Base-by-base conservation (phyloP, 2,329 filamentous ascomycete species). In the Colletotrichum lindemuthianum region DNA sequence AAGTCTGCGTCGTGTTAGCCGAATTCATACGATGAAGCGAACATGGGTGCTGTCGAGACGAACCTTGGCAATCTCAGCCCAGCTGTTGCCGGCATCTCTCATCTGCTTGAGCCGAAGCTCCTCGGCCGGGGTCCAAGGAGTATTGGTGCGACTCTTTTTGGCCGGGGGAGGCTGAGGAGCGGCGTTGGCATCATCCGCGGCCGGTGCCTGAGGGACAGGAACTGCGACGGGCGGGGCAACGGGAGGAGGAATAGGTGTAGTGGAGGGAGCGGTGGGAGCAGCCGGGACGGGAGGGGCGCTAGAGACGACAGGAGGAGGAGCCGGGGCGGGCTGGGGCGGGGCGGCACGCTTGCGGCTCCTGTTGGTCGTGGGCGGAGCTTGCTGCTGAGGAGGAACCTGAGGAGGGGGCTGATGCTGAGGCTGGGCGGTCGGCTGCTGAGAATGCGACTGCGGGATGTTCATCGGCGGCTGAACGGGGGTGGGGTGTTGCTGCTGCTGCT, bases 61-160 rank as follows among this genome's bases (percentile, higher is more conserved):
- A 72, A 96, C 94, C 89, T 98, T 98, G 71, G 95, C 96, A 74
- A 99, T 99, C 73, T 98, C 96, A 52, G 93, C 96, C 96, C 96
- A 99, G 73, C 92, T 97, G 71, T 92, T 94, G 10, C 95, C 94
- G 1, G 90, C 88, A 77, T 98, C 96, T 72, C 96, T 87, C 93
- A 99, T 96, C 70, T 90, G 88, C 83, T 98, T 98, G 71, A 99
- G 82, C 49, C 93, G 85, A 75, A 95, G 88, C 78, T 99, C 96
- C 77, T 99, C 96, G 39, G 92, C 92, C 2, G 95, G 92, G 2
- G 94, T 97, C 96, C 96, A 99, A 0, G 96, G 96, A 3, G 96
- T 99, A 75, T 99, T 99, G n/a, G 96, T 98, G 66, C 96, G 86
- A 72, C 93, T 96, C 82, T 97, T 97, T 82, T 98, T 99, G 51